Evolutionary conservation across 768 basidiomycete species (phyloP).

Genomic region (Tylopilus plumbeoviolaceoides): DNA sequence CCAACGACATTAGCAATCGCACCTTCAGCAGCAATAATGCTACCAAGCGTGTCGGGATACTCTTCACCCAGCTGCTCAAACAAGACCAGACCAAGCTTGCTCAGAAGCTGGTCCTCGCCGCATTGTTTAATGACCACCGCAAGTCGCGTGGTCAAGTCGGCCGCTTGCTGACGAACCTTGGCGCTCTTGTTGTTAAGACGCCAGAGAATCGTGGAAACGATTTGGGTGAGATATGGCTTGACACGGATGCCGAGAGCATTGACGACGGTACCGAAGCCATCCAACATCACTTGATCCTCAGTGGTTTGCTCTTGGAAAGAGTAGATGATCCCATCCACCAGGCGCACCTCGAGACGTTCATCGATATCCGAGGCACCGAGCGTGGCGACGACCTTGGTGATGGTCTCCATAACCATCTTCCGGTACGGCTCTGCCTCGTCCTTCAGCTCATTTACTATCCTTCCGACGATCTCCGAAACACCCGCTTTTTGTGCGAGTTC

Average conservation of each 20-base stretch:
- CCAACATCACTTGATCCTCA: constrained; percentile 98
- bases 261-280: constrained; percentile 97
- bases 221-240: constrained; percentile 97
- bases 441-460: constrained; percentile 64
- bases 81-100: constrained; percentile 93
- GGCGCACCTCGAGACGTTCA: constrained; percentile 87
- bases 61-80: constrained; percentile 99
- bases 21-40: constrained; percentile 97
- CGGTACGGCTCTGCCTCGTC: constrained; percentile 71
- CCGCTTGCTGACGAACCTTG: constrained; percentile 98
- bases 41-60: constrained; percentile 98
- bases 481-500: constrained; percentile 97
- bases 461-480: constrained; percentile 91
- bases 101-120: constrained; percentile 92
- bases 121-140: constrained; percentile 99
- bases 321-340: constrained; percentile 98
- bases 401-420: constrained; percentile 99
- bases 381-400: constrained; percentile 91
- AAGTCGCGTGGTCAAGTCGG: constrained; percentile 93
- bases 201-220: constrained; percentile 98
- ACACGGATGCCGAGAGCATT: constrained; percentile 95
- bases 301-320: constrained; percentile 99
- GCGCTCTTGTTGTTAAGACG: constrained; percentile 99
- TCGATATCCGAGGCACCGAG: constrained; percentile 98
- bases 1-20: constrained; percentile 99